Evolutionary conservation across 2,329 filamentous ascomycete genomes (phyloP), one percentile per base, ranked within the genome.

Genomic region (Amauroascus verrucosus): DNA sequence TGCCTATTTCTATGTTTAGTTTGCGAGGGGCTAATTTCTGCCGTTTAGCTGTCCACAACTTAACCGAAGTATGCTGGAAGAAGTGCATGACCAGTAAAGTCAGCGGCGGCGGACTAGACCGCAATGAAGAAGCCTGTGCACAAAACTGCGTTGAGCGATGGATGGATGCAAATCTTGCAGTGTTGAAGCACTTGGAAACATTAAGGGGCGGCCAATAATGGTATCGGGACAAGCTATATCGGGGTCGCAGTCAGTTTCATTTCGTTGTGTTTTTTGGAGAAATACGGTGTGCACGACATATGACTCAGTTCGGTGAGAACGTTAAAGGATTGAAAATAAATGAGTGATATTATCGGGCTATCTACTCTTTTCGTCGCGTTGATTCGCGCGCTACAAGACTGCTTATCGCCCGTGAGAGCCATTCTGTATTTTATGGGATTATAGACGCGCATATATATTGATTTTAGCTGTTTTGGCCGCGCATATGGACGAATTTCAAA

Each of bases 91-190:
- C 86, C 7, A 76, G 82, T 51, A 77, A 77, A 54, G 84, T 96
- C 67, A 83, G 83, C 61, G 79, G 77, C 57, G 80, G 82, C 26
- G 80, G 82, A 63, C 75, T 98, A 60, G 88, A 94, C 61, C 80
- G 78, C 64, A 75, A 72, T 57, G 93, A 98, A 74, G 84, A 93
- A 74, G 73, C 76, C 7, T 98, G 93, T 70, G 79, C 95, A 68
- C 77, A 83, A 68, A 96, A 95, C 75, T 98, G 93, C 66, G 89
- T 97, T 54, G 87, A 95, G 64, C 79, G 93, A 54, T 97, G 94
- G 72, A 78, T 97, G 73, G 93, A 98, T 70, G 80, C 89, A 58
- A 93, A 91, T 72, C 72, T 86, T 60, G 75, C 88, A 51, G 86
- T 95, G n/a, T 75, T 96, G 70, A 85, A 83, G 76, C 86, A 96